Percentiles rank a stretch among this genome's conserved stretches.
Evolutionary conservation across 257 asterid genomes (phyloP).

Genomic region (Solanum medicagineum): DNA sequence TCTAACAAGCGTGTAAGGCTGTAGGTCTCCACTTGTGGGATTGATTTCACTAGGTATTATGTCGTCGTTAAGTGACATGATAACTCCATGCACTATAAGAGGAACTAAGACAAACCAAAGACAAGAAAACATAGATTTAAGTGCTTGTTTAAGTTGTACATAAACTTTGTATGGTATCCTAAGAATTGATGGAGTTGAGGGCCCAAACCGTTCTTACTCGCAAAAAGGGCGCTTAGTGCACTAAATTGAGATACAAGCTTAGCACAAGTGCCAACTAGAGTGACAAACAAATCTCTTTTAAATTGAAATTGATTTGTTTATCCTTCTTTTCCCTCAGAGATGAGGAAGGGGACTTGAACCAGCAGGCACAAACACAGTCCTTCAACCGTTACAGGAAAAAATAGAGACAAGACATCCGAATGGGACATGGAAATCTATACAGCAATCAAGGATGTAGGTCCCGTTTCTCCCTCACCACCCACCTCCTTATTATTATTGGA

Average conservation of each 20-base stretch:
- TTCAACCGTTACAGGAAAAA: background rate
- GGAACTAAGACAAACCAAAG: background rate
- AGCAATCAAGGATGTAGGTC: conserved; percentile 11
- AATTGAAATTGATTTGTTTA: background rate
- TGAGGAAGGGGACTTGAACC: background rate
- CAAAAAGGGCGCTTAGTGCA: background rate
- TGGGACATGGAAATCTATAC: conserved; percentile 17
- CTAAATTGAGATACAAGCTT: background rate
- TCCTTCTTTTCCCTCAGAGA: background rate
- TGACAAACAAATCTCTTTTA: background rate
- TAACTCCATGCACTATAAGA: background rate
- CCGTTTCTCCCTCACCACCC: background rate
- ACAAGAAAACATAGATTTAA: background rate
- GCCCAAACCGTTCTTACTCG: background rate
- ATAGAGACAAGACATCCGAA: background rate
- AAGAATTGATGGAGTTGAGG: background rate
- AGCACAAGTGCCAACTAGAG: background rate
- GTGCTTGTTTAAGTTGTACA: background rate
- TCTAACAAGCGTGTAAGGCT: background rate
- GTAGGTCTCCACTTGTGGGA: background rate
- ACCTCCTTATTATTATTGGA: background rate
- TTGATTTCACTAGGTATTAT: background rate
- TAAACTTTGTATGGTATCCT: background rate
- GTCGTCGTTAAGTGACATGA: background rate
- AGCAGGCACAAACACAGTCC: background rate